Evolutionary conservation across 1,284 basidiomycete genomes (phyloP), one percentile per base, ranked within the genome.

Genomic region (Uromyces viciae-fabae): DNA sequence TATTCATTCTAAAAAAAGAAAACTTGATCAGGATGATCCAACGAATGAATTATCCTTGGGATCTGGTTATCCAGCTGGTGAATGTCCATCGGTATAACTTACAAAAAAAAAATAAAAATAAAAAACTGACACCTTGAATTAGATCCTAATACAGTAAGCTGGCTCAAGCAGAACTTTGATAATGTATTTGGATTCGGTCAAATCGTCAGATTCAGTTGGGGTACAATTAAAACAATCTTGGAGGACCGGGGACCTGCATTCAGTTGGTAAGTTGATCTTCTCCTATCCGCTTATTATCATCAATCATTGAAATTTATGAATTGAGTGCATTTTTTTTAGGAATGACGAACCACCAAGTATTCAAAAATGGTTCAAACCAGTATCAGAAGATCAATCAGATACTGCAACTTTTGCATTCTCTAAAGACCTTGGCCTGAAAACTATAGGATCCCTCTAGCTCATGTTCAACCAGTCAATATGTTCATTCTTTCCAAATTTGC

Each of bases 171-270:
- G 2, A 89, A 92, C 1, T 85, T 98, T 22, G 92, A 98, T 81
- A 92, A 92, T 0, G 92, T 94, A 0, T 99, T 99, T 85, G 96
- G 96, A 2, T 98, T 91, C 85, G 95, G 95, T 0, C 92, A 91
- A 15, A 88, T 98, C 64, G 95, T 92, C 4, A 90, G 97, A 17
- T 99, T 99, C 87, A 95, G 93, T 8, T 99, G 96, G 96, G 91
- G 93, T 0, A 98, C 96, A 0, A 91, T 95, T 82, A 96, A 95
- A 85, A 90, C 94, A 0, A 86, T 92, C 8, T 87, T 99, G 19
- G 94, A 97, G 62, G 94, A 94, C 84, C 88, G 91, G 64, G 94
- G 89, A 0, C 91, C 93, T 84, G 84, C 88, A 5, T 91, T 93
- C 36, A 90, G 92, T 87, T 97, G 95, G 95, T 94, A 75, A 46